These are phyloP conservation scores for Mycena albidolilacea DNA, from an alignment of 768 basidiomycete genomes.

Conservation along the genomic window DNA sequence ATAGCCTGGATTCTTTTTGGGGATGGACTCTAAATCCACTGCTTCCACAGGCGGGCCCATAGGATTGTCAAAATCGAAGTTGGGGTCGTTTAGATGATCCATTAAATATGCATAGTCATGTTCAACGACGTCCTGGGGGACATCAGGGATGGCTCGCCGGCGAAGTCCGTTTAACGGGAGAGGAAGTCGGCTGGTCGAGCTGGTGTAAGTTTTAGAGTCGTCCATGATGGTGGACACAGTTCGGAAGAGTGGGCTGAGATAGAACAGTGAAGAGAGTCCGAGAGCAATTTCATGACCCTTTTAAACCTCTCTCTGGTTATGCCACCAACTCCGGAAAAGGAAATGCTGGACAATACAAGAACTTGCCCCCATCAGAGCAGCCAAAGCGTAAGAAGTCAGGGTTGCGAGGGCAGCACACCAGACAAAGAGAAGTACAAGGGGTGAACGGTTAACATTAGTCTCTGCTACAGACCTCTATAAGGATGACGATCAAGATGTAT, in stretches of 20 bases:
- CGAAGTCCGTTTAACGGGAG: conserved; percentile 53
- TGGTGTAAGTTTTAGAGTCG: conserved; percentile 56
- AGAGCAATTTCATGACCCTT: not conserved
- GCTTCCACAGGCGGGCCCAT: not conserved
- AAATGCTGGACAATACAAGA: conserved; percentile 17
- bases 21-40: not conserved
- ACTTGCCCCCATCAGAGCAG: conserved; percentile 5
- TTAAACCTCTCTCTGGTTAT: not conserved
- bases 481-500: no score
- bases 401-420: not conserved
- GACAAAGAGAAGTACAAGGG: no score
- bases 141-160: conserved; percentile 74
- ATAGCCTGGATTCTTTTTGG: conserved; percentile 1
- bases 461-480: no score
- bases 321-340: conserved; percentile 30
- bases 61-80: conserved; percentile 69
- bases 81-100: conserved; percentile 88
- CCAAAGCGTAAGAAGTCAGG: not conserved
- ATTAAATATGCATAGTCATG: conserved; percentile 64
- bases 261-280: no score
- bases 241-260: not conserved
- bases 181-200: conserved; percentile 53
- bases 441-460: no score
- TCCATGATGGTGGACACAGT: conserved; percentile 51
- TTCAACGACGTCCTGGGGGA: conserved; percentile 77